These are phyloP conservation scores for Podila minutissima DNA, from an alignment of 192 early-diverging fungal species.

Conservation along the genomic window DNA sequence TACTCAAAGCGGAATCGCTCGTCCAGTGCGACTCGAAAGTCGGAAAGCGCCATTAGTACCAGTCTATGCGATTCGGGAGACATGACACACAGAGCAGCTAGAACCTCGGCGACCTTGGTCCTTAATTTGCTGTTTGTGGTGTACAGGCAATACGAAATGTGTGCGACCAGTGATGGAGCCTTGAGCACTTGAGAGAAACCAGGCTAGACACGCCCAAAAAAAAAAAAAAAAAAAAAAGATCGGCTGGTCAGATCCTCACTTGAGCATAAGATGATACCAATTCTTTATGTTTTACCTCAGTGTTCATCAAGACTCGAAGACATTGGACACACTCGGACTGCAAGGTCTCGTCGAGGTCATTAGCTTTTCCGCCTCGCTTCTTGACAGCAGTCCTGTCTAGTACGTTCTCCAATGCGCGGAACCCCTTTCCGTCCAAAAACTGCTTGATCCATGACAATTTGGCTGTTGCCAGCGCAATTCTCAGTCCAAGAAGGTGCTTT, in stretches of 20 bases:
- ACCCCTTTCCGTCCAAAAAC: conserved; percentile 58
- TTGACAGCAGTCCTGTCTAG: conserved; percentile 54
- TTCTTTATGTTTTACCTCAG: conserved; percentile 48
- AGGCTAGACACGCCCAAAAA: conserved; percentile 31
- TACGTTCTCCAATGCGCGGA: conserved; percentile 59
- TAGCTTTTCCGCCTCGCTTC: conserved; percentile 47
- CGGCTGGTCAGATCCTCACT: background rate
- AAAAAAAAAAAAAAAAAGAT: no score
- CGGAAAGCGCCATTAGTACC: conserved; percentile 57
- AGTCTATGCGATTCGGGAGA: conserved; percentile 54
- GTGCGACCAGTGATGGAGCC: conserved; percentile 41
- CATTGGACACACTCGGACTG: conserved; percentile 62
- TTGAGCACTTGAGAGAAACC: conserved; percentile 56
- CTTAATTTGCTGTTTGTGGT: conserved; percentile 56
- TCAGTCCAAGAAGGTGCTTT: conserved; percentile 54
- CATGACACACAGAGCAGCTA: conserved; percentile 58
- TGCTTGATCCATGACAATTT: conserved; percentile 60
- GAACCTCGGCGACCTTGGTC: conserved; percentile 56
- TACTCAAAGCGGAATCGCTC: conserved; percentile 66
- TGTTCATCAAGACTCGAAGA: conserved; percentile 59
- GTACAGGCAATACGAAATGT: conserved; percentile 48
- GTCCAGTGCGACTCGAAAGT: conserved; percentile 53
- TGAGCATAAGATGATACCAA: no score
- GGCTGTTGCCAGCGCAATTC: conserved; percentile 54
- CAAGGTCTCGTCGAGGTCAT: conserved; percentile 55